Percentiles rank a stretch among this genome's conserved stretches.
Evolutionary conservation across 352 stramenopile genomes (phyloP).

Genomic region (Pythium sukuiense): DNA sequence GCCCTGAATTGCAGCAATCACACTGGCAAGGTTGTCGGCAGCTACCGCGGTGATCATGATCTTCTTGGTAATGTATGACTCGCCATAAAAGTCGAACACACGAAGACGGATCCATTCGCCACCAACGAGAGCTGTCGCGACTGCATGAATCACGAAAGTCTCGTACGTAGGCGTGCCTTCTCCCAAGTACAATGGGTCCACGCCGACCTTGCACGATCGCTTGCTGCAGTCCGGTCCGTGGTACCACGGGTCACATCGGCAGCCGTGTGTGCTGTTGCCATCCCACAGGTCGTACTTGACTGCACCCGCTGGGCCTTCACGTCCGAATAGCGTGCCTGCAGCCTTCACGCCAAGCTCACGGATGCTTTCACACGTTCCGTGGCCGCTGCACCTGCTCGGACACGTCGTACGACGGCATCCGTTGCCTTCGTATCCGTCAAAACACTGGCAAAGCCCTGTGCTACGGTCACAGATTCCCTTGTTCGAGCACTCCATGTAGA

Average conservation of each 20-base stretch:
- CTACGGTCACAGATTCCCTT: conserved; percentile 90
- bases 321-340: conserved; percentile 42
- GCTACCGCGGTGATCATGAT: conserved; percentile 40
- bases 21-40: not conserved
- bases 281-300: conserved; percentile 82
- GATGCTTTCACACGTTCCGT: conserved; percentile 77
- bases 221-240: conserved; percentile 78
- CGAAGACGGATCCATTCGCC: conserved; percentile 44
- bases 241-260: conserved; percentile 89
- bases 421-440: conserved; percentile 88
- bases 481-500: conserved; percentile 94
- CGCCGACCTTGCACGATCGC: conserved; percentile 64
- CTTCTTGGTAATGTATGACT: conserved; percentile 58
- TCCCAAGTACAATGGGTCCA: conserved; percentile 64
- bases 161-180: conserved; percentile 40
- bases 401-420: conserved; percentile 82
- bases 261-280: conserved; percentile 76
- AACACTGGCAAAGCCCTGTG: conserved; percentile 85
- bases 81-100: conserved; percentile 68
- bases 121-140: not conserved
- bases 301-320: conserved; percentile 13
- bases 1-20: conserved; percentile 32
- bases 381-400: conserved; percentile 62
- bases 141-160: conserved; percentile 56
- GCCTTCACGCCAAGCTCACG: conserved; percentile 54